Conservation (phyloP, 805 yeast genomes). For the Metschnikowia koreensis region DNA sequence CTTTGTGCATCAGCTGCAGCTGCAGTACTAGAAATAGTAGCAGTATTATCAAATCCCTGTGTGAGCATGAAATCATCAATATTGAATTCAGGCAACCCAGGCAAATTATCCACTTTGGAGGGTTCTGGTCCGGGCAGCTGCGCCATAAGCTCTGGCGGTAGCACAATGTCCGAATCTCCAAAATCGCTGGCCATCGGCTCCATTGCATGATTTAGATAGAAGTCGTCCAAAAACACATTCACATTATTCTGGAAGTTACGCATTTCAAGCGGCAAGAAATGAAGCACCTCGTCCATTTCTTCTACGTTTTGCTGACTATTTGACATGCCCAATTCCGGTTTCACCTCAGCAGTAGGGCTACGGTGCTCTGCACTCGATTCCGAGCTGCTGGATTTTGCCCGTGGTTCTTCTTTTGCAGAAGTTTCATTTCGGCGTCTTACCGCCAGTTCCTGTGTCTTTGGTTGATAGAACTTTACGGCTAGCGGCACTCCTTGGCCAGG, state of each 20-base stretch:
- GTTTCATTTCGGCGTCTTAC: too few species aligned
- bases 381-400: neutral
- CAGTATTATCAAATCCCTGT: neutral
- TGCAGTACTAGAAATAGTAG: neutral
- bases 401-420: too few species aligned
- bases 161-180: too few species aligned
- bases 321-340: neutral
- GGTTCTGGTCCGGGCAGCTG: neutral
- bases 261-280: slow-evolving; percentile 13
- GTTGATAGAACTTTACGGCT: slow-evolving; percentile 12
- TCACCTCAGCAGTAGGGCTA: neutral
- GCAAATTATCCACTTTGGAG: neutral
- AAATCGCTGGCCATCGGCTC: neutral
- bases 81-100: slow-evolving; percentile 1
- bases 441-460: neutral
- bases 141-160: too few species aligned
- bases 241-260: slow-evolving; percentile 34
- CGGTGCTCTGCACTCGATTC: neutral
- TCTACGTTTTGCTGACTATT: neutral
- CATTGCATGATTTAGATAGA: slow-evolving; percentile 19
- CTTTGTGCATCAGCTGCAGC: too few species aligned
- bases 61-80: slow-evolving; percentile 30
- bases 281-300: neutral
- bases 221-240: slow-evolving; percentile 31
- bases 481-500: neutral